Percentiles rank a stretch among this genome's conserved stretches.
These are phyloP conservation scores for Cercospora canescens DNA, from an alignment of 2,329 filamentous ascomycete species.

Conservation along the genomic window DNA sequence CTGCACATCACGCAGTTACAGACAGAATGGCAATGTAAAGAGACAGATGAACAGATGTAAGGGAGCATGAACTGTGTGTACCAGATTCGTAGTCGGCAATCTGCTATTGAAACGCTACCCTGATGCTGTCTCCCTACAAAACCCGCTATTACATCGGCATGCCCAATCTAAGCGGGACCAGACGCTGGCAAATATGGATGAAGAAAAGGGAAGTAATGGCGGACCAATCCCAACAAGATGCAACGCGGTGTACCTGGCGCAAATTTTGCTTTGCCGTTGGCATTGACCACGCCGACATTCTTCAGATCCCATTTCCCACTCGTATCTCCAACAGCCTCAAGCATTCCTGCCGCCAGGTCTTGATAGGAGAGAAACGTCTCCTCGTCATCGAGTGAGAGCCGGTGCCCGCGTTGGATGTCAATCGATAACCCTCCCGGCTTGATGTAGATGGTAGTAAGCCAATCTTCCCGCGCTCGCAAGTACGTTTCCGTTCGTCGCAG, in stretches of 20 bases:
- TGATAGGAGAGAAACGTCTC: slow-evolving; percentile 44
- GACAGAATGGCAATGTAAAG: too few species aligned
- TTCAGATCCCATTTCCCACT: slow-evolving; percentile 10
- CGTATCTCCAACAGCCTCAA: slow-evolving; percentile 42
- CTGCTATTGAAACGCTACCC: too few species aligned
- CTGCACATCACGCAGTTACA: too few species aligned
- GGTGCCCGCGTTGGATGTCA: slow-evolving; percentile 44
- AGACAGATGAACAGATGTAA: too few species aligned
- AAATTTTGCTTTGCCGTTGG: slow-evolving; percentile 36
- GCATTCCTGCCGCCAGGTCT: slow-evolving; percentile 51
- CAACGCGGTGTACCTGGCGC: slow-evolving; percentile 31
- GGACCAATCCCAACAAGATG: slow-evolving; percentile 5
- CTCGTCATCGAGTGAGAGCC: slow-evolving; percentile 40
- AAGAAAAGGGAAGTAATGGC: slow-evolving; percentile 11
- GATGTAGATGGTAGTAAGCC: slow-evolving; percentile 43
- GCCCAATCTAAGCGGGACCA: neutral
- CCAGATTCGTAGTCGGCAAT: too few species aligned
- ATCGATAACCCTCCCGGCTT: slow-evolving; percentile 45
- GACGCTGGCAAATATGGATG: slow-evolving; percentile 7
- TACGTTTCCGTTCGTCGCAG: slow-evolving; percentile 38
- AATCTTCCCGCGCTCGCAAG: slow-evolving; percentile 41
- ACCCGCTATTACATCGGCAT: too few species aligned
- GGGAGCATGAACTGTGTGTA: too few species aligned
- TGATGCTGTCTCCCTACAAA: too few species aligned
- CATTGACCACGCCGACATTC: slow-evolving; percentile 35